Conservation (phyloP, 164 flowering plant species). For the Liriodendron chinense region DNA sequence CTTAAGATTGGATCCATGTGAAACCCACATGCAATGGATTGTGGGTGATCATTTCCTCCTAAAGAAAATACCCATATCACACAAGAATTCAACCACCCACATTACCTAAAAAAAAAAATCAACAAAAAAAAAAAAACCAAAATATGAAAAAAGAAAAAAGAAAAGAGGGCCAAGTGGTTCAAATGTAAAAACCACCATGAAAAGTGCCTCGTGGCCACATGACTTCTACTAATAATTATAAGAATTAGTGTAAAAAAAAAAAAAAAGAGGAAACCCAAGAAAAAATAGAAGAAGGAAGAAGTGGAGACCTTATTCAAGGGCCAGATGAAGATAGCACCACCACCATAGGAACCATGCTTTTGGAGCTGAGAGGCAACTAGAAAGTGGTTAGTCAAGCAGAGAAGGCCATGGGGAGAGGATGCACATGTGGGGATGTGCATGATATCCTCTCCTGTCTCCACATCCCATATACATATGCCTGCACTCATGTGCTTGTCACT, state of each 20-base stretch:
- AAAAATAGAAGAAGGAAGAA: not conserved
- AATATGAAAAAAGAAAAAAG: not conserved
- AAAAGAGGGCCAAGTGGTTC: not conserved
- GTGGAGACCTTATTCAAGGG: slow-evolving; percentile 43
- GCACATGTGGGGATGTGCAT: slow-evolving; percentile 59
- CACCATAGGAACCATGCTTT: slow-evolving; percentile 44
- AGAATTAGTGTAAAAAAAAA: not conserved
- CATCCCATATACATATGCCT: slow-evolving; percentile 43
- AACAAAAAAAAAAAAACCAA: no score
- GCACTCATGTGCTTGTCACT: slow-evolving; percentile 41
- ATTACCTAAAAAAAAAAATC: not conserved
- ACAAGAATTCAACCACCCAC: not conserved
- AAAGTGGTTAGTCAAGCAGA: slow-evolving; percentile 41
- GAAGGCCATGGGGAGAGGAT: slow-evolving; percentile 46
- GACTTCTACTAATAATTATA: not conserved
- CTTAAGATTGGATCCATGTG: no score
- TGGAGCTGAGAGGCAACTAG: slow-evolving; percentile 55
- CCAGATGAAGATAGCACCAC: slow-evolving; percentile 55
- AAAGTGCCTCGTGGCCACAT: not conserved
- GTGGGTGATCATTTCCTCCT: not conserved
- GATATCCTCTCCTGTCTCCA: slow-evolving; percentile 39
- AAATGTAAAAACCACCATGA: not conserved
- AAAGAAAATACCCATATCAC: not conserved
- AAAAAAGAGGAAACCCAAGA: not conserved
- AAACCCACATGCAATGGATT: not conserved